Conservation (phyloP, 805 yeast genomes). For the Ogataea saltuana region DNA sequence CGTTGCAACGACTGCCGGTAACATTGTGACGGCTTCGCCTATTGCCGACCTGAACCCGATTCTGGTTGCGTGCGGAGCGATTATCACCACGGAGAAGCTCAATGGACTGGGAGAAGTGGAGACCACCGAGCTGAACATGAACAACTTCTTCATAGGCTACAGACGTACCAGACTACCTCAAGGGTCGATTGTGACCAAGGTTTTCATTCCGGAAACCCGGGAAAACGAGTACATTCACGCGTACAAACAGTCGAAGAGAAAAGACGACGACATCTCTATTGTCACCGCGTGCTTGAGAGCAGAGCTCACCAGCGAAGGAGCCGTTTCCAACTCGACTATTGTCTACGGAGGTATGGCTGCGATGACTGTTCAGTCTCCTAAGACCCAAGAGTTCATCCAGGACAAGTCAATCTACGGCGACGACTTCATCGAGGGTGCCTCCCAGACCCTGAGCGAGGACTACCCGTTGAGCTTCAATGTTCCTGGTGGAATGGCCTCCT, state of each 20-base stretch:
- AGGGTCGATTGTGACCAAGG: conserved; percentile 37
- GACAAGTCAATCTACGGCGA: conserved; percentile 29
- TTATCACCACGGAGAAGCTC: conserved; percentile 37
- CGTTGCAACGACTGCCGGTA: conserved; percentile 52
- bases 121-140: conserved; percentile 34
- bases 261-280: conserved; percentile 52
- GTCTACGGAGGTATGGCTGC: conserved; percentile 53
- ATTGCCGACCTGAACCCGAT: conserved; percentile 50
- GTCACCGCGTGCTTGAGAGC: conserved; percentile 44
- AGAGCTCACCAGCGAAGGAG: conserved; percentile 25
- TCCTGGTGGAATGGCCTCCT: conserved; percentile 53
- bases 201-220: conserved; percentile 42
- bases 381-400: conserved; percentile 31
- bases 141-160: conserved; percentile 45
- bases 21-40: conserved; percentile 51
- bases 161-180: conserved; percentile 42
- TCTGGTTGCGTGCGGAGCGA: conserved; percentile 43
- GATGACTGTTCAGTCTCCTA: conserved; percentile 41
- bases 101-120: conserved; percentile 29
- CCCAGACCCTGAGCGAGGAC: conserved; percentile 35
- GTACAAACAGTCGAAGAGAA: conserved; percentile 48
- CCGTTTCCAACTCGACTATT: conserved; percentile 34
- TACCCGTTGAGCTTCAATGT: conserved; percentile 42
- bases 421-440: conserved; percentile 33
- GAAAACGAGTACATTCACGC: conserved; percentile 40